Conservation (phyloP, 2,329 filamentous ascomycete genomes). For the Tricladium varicosporioides region DNA sequence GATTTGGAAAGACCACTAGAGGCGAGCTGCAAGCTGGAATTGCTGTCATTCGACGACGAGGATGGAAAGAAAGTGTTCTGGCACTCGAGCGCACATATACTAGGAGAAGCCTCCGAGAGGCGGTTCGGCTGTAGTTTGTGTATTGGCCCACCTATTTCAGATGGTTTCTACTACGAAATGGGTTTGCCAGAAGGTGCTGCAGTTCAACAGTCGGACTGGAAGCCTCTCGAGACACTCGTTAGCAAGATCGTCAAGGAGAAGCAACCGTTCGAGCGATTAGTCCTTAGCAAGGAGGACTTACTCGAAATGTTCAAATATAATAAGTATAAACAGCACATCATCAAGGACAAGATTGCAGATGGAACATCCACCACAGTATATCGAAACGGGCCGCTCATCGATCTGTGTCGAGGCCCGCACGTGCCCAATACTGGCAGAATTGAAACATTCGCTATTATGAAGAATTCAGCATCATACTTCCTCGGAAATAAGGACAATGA, state of each 20-base stretch:
- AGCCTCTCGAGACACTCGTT: slow-evolving; percentile 78
- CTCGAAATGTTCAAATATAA: slow-evolving; percentile 97
- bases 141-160: slow-evolving; percentile 87
- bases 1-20: slow-evolving; percentile 90
- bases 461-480: slow-evolving; percentile 78
- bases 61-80: slow-evolving; percentile 91
- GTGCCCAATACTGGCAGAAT: slow-evolving; percentile 91
- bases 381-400: slow-evolving; percentile 84
- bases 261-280: slow-evolving; percentile 88
- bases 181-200: slow-evolving; percentile 67
- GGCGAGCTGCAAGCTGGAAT: slow-evolving; percentile 78
- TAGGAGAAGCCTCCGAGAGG: slow-evolving; percentile 92
- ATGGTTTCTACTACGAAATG: slow-evolving; percentile 99
- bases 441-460: slow-evolving; percentile 93
- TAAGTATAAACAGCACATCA: slow-evolving; percentile 98
- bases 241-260: slow-evolving; percentile 91
- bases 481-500: slow-evolving; percentile 91
- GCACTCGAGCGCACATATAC: slow-evolving; percentile 92
- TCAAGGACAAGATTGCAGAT: slow-evolving; percentile 86
- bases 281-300: slow-evolving; percentile 85
- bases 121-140: slow-evolving; percentile 89
- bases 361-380: slow-evolving; percentile 93
- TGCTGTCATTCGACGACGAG: slow-evolving; percentile 75
- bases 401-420: slow-evolving; percentile 92
- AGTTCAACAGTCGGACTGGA: slow-evolving; percentile 77